Percentiles rank a stretch among this genome's conserved stretches.
phyloP scores from a whole-genome alignment of 202 grass and related monocot species.

The Brachypodium distachyon region DNA sequence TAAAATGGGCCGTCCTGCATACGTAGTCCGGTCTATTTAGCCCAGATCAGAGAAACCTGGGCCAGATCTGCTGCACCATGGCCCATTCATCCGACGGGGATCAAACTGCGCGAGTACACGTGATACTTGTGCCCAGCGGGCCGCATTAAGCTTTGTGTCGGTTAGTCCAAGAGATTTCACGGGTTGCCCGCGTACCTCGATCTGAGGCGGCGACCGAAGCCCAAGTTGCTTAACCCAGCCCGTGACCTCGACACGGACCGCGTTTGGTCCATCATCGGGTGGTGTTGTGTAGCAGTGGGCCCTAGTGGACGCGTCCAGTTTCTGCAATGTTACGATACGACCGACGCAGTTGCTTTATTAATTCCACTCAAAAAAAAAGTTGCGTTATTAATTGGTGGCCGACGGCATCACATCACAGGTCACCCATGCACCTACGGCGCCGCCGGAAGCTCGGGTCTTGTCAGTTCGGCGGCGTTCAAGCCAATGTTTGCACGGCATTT shows the following conservation, averaged over 20 bases:
- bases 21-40: background rate
- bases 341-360: too few species aligned
- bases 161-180: background rate
- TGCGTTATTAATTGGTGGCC: too few species aligned
- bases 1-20: background rate
- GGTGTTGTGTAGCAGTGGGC: too few species aligned
- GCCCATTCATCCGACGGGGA: too few species aligned
- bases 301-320: background rate
- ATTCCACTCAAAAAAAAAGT: too few species aligned
- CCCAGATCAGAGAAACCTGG: background rate
- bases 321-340: background rate
- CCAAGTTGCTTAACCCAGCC: background rate
- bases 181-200: background rate
- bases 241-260: background rate
- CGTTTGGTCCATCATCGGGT: too few species aligned
- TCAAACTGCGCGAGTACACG: too few species aligned
- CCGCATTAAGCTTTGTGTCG: background rate
- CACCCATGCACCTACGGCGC: background rate
- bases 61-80: background rate
- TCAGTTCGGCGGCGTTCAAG: background rate
- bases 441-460: background rate
- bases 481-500: background rate
- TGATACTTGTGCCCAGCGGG: too few species aligned
- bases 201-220: background rate
- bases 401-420: background rate